phyloP scores from a whole-genome alignment of 495 filamentous ascomycete species.

The Trichocladium antarcticum region DNA sequence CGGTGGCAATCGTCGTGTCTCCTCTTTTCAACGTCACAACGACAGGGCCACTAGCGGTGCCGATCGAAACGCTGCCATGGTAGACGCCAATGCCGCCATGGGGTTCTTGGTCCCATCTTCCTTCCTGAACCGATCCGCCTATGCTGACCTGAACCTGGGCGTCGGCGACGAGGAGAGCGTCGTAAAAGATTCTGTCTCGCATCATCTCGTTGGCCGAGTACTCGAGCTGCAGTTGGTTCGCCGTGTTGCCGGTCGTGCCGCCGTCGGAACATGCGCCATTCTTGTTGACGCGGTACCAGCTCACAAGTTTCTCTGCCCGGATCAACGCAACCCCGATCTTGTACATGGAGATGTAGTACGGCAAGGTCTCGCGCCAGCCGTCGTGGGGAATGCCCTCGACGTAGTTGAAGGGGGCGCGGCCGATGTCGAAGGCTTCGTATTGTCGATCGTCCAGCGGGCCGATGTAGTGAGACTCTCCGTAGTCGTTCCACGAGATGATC shows the following conservation, averaged over 20 bases:
- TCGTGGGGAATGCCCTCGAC: too few relatives aligned
- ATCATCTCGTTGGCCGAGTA: slow-evolving; percentile 1
- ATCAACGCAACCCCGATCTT: too few relatives aligned
- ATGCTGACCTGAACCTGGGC: slow-evolving; percentile 5
- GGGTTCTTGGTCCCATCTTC: slow-evolving; percentile 22
- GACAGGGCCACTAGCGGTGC: slow-evolving; percentile 37
- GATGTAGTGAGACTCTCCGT: not conserved
- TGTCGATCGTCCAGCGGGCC: too few relatives aligned
- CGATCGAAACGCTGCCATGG: slow-evolving; percentile 37
- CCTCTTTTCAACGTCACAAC: slow-evolving; percentile 30
- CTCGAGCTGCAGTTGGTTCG: slow-evolving; percentile 3
- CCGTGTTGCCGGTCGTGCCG: slow-evolving; percentile 13
- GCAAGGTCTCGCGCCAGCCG: too few relatives aligned
- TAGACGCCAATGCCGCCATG: slow-evolving; percentile 38
- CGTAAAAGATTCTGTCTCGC: slow-evolving; percentile 1
- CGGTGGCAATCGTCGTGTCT: not conserved
- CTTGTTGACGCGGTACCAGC: not conserved
- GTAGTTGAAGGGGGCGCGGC: too few relatives aligned
- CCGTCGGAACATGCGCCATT: slow-evolving; percentile 18
- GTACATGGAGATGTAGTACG: too few relatives aligned
- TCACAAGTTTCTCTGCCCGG: too few relatives aligned
- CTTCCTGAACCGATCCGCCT: not conserved
- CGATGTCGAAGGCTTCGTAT: too few relatives aligned
- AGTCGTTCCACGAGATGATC: slow-evolving; percentile 9
- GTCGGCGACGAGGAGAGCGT: not conserved